Base-by-base conservation (phyloP, 805 yeast species). In the Saturnispora besseyi region DNA sequence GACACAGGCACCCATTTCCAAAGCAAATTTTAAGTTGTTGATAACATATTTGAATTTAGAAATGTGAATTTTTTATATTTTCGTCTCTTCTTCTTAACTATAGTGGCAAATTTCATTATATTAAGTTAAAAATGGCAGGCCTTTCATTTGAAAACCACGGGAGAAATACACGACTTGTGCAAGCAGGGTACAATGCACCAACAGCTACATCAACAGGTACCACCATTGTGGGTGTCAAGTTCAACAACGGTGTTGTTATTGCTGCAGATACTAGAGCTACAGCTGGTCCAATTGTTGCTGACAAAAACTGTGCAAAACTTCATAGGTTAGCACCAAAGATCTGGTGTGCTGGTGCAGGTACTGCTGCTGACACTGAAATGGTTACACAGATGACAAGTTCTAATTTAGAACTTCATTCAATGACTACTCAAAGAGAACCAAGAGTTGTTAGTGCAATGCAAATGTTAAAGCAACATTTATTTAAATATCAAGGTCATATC, bases 321-420 rank as follows among this genome's bases (percentile, higher is more conserved):
- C 97, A 91, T 70, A 73, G 95, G 58, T 75, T 90, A 56, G 78
- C 96, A 6, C 96, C 97, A 9, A 78, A 77, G 62, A 89, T 90
- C 64, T 91, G 97, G 97, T 91, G 99, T 81, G 99, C 99, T 47
- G 99, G 99, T 62, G 99, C 99, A 3, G 99, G 99, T 67, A 93
- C 99, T n/a, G 99, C 99, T 30, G 98, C 99, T 7, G 99, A 93
- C 66, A 93, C 97, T 11, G 98, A 93, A 67, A 88, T 89, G 81
- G 98, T 93, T 37, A 93, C 99, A 5, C 96, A 89, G 67, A 75
- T 93, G 62, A 89, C 89, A 58, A 80, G 88, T 34, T 87, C 96
- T 36, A 90, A 91, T 65, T 72, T 93, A 56, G 99, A 93, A 69
- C 73, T 93, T 54, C 99, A 91, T 67, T 74, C 95, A 8, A 73